A percentile compares a stretch with the other conserved stretches of the same genome.
phyloP scores from a whole-genome alignment of 768 basidiomycete genomes.

The Lactifluus pinguis region DNA sequence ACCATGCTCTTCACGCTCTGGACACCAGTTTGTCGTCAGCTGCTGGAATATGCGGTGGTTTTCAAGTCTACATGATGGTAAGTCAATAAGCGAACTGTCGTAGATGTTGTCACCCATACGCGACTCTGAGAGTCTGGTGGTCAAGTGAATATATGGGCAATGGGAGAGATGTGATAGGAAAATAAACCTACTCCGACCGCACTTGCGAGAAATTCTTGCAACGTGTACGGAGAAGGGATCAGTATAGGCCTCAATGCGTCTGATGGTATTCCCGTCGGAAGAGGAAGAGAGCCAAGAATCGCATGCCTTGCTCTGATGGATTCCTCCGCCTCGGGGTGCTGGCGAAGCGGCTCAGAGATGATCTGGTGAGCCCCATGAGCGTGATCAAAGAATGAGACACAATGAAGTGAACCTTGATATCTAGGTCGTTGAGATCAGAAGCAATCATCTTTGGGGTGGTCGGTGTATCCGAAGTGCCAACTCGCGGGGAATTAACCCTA shows the following conservation, averaged over 20 bases:
- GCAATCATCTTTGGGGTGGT: conserved; percentile 11
- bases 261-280: conserved; percentile 55
- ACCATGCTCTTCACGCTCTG: conserved; percentile 75
- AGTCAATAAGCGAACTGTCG: neutral
- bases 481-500: conserved; percentile 8
- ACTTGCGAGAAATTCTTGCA: conserved; percentile 61
- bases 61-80: conserved; percentile 37
- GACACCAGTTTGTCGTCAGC: conserved; percentile 66
- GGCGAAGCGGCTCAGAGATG: neutral
- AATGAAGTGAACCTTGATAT: conserved; percentile 6
- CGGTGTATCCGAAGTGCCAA: neutral
- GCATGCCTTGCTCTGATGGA: conserved; percentile 46
- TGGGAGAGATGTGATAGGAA: neutral
- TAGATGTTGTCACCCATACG: conserved; percentile 33
- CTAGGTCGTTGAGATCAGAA: conserved; percentile 16
- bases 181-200: conserved; percentile 42
- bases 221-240: conserved; percentile 51
- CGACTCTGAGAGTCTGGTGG: conserved; percentile 42
- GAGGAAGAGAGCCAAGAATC: conserved; percentile 48
- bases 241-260: conserved; percentile 60
- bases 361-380: conserved; percentile 1
- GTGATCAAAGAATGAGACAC: neutral
- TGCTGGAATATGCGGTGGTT: conserved; percentile 63
- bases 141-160: conserved; percentile 10
- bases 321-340: conserved; percentile 12